Conservation (phyloP, 2,329 filamentous ascomycete genomes). For the Cytospora paraplurivora region DNA sequence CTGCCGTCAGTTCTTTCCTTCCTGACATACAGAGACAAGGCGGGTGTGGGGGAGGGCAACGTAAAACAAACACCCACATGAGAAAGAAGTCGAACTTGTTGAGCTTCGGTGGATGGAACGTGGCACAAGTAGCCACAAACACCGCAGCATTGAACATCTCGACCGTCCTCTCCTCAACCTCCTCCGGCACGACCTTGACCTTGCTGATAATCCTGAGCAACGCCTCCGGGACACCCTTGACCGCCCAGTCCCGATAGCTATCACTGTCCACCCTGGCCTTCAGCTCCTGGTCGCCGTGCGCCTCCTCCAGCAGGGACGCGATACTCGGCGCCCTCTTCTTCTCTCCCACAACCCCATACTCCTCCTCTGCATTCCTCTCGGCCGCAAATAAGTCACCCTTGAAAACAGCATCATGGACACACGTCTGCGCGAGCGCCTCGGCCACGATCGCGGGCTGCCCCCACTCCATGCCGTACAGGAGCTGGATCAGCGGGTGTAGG, state of each 20-base stretch:
- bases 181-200: conserved; percentile 57
- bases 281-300: conserved; percentile 59
- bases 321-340: conserved; percentile 47
- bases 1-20: conserved; percentile 1
- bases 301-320: conserved; percentile 62
- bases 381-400: conserved; percentile 54
- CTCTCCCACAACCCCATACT: conserved; percentile 33
- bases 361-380: conserved; percentile 48
- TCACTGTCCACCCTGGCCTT: conserved; percentile 48
- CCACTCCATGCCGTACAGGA: conserved; percentile 85
- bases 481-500: conserved; percentile 79
- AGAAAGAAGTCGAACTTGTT: conserved; percentile 82
- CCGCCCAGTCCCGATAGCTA: conserved; percentile 68
- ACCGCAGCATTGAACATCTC: conserved; percentile 70
- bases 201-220: conserved; percentile 63
- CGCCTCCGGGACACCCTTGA: conserved; percentile 63
- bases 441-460: conserved; percentile 79
- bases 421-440: conserved; percentile 75
- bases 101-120: conserved; percentile 64
- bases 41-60: background rate
- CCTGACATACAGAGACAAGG: background rate
- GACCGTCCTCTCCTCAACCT: conserved; percentile 56
- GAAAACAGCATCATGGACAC: conserved; percentile 65
- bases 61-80: conserved; percentile 45
- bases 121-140: conserved; percentile 53